phyloP scores from a whole-genome alignment of 2,329 filamentous ascomycete species.

The Botrytis deweyae region DNA sequence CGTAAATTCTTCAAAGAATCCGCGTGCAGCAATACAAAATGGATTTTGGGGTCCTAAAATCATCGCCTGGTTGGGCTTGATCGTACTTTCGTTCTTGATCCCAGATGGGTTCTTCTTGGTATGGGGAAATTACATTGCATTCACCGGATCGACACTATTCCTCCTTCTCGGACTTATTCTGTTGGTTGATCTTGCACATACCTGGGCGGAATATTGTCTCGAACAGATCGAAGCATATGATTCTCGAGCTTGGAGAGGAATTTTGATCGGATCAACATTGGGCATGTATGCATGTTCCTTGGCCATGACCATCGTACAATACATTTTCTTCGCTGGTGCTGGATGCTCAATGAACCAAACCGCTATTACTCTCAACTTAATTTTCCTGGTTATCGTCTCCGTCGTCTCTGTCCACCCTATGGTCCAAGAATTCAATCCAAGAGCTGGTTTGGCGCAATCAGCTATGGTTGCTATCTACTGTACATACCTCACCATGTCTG shows the following conservation, averaged over 20 bases:
- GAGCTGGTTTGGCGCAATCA: conserved; percentile 92
- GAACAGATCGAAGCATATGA: conserved; percentile 89
- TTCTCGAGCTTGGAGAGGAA: conserved; percentile 76
- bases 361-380: conserved; percentile 88
- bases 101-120: conserved; percentile 92
- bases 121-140: conserved; percentile 92
- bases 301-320: conserved; percentile 95
- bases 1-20: conserved; percentile 82
- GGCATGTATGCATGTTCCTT: conserved; percentile 90
- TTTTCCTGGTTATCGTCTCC: conserved; percentile 79
- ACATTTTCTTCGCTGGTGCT: conserved; percentile 84
- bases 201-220: conserved; percentile 95
- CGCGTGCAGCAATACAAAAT: conserved; percentile 86
- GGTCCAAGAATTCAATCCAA: conserved; percentile 88
- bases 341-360: conserved; percentile 95
- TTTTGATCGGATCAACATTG: conserved; percentile 88
- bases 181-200: conserved; percentile 91
- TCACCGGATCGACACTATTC: conserved; percentile 88
- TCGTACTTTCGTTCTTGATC: conserved; percentile 92
- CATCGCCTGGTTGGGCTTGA: conserved; percentile 79
- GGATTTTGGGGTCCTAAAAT: conserved; percentile 99
- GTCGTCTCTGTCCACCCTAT: conserved; percentile 84
- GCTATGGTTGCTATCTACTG: conserved; percentile 98
- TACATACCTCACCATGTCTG: conserved; percentile 97
- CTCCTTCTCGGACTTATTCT: conserved; percentile 88